phyloP scores from a whole-genome alignment of 768 basidiomycete genomes.

The Psilocybe subaeruginosa region DNA sequence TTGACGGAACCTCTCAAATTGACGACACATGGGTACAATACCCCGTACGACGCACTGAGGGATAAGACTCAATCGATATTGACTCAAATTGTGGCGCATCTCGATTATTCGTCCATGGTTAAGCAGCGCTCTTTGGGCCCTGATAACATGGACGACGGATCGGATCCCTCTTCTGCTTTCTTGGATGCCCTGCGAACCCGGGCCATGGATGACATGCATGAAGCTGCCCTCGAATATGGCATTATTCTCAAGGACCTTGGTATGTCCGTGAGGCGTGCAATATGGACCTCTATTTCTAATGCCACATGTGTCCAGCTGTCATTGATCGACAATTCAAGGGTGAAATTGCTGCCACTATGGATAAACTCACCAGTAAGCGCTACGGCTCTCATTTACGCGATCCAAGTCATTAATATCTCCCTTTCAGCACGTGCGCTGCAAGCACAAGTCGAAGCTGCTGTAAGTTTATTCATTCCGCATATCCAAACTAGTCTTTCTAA shows the following conservation, averaged over 20 bases:
- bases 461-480: conserved; percentile 32
- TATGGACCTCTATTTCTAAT: neutral
- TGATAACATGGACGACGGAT: conserved; percentile 72
- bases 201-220: conserved; percentile 87
- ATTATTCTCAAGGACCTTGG: conserved; percentile 82
- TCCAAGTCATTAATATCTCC: conserved; percentile 12
- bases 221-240: conserved; percentile 82
- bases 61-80: conserved; percentile 89
- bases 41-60: conserved; percentile 75
- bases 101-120: conserved; percentile 58
- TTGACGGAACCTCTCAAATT: conserved; percentile 59
- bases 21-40: conserved; percentile 82
- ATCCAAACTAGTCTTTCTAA: neutral
- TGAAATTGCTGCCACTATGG: conserved; percentile 85
- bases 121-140: conserved; percentile 82
- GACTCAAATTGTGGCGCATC: conserved; percentile 84
- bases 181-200: conserved; percentile 80
- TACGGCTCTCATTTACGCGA: neutral
- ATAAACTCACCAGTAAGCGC: conserved; percentile 64
- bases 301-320: conserved; percentile 51
- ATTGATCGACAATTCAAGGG: conserved; percentile 90
- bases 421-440: conserved; percentile 70
- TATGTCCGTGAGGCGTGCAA: conserved; percentile 26
- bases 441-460: conserved; percentile 86
- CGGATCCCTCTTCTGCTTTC: conserved; percentile 74